phyloP scores from a whole-genome alignment of 1,139 yeast species.

The Saccharomycopsis hybrid region DNA sequence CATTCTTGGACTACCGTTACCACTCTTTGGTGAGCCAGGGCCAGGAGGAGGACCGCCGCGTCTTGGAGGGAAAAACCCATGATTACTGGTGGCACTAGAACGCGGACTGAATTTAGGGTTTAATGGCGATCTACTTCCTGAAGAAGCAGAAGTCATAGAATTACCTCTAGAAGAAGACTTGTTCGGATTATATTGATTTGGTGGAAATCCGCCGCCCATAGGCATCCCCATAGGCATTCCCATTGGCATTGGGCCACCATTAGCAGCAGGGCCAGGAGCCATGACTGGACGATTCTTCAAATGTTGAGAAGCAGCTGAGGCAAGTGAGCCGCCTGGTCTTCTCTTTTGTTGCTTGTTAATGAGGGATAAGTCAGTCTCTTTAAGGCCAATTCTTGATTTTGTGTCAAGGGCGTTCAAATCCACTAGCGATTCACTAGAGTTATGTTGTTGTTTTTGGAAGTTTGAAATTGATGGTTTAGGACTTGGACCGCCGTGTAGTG shows the following conservation, averaged over 20 bases:
- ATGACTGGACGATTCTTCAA: slow-evolving; percentile 8
- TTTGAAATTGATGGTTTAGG: not conserved
- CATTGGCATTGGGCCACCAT: not conserved
- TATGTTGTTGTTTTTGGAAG: not conserved
- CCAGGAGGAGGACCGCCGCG: slow-evolving; percentile 1
- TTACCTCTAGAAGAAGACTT: slow-evolving; percentile 6
- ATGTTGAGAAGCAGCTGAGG: slow-evolving; percentile 19
- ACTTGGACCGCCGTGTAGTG: not conserved
- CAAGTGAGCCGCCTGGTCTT: slow-evolving; percentile 20
- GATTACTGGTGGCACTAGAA: slow-evolving; percentile 8
- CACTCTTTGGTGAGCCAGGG: slow-evolving; percentile 6
- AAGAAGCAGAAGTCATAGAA: slow-evolving; percentile 6
- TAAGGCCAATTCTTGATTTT: slow-evolving; percentile 11
- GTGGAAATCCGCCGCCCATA: no score
- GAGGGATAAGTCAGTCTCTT: slow-evolving; percentile 18
- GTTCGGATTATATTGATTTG: not conserved
- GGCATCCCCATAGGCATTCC: not conserved
- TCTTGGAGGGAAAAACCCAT: slow-evolving; percentile 18
- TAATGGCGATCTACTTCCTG: slow-evolving; percentile 14
- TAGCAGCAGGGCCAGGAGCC: no score
- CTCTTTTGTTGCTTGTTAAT: slow-evolving; percentile 16
- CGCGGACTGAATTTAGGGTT: slow-evolving; percentile 16
- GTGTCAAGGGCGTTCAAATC: slow-evolving; percentile 16
- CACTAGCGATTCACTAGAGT: not conserved
- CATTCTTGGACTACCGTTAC: not conserved